A percentile compares a stretch with the other conserved stretches of the same genome.
Evolutionary conservation across 768 basidiomycete species (phyloP).

Genomic region (Thelephora aurantiotincta): DNA sequence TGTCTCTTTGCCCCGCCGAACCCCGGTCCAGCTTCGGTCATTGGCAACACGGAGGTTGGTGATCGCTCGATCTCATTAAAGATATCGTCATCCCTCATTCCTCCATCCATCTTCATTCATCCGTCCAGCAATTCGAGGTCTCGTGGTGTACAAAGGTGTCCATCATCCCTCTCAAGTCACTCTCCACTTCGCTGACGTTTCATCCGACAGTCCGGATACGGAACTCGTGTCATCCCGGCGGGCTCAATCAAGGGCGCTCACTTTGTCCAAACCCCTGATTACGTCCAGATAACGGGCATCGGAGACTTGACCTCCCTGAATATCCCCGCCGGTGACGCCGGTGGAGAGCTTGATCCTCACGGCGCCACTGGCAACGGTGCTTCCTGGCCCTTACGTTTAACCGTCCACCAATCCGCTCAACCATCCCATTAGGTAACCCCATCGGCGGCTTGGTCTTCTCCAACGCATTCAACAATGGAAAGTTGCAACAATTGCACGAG

Average conservation of each 20-base stretch:
- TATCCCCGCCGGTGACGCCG: constrained; percentile 41
- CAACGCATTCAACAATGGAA: constrained; percentile 35
- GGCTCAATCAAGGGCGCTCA: constrained; percentile 57
- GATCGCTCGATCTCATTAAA: constrained; percentile 6
- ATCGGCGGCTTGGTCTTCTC: constrained; percentile 66
- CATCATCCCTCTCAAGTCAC: background rate
- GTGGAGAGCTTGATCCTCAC: constrained; percentile 60
- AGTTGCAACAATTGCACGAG: constrained; percentile 43
- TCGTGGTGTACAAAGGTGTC: constrained; percentile 35
- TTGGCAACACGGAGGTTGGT: constrained; percentile 49
- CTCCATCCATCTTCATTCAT: no score
- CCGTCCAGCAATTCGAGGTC: constrained; percentile 28
- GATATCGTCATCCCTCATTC: no score
- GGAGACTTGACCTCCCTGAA: constrained; percentile 57
- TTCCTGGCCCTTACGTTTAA: background rate
- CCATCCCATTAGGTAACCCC: constrained; percentile 28
- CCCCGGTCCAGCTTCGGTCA: constrained; percentile 33
- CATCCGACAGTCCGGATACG: constrained; percentile 33
- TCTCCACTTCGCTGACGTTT: constrained; percentile 6
- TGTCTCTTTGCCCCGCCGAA: constrained; percentile 38
- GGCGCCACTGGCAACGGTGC: constrained; percentile 43
- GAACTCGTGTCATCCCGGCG: constrained; percentile 55
- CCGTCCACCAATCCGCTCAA: background rate
- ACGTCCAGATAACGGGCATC: constrained; percentile 54
- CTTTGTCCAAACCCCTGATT: constrained; percentile 62